These are phyloP conservation scores for Scheffersomyces parashehatae DNA, from an alignment of 1,139 yeast species.

Conservation along the genomic window DNA sequence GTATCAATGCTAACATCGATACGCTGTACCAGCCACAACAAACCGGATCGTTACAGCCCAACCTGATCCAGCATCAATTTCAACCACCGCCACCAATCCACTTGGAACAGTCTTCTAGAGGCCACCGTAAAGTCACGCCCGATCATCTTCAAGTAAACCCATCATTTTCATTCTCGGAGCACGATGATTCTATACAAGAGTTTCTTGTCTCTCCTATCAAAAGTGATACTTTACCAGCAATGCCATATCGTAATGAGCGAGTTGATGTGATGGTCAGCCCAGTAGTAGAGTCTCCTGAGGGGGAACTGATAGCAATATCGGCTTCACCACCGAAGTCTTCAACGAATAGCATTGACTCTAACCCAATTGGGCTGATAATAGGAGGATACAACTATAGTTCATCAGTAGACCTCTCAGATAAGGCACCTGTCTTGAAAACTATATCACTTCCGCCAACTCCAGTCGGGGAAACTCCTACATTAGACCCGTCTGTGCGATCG, in stretches of 20 bases:
- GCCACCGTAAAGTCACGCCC: too few relatives aligned
- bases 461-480: too few relatives aligned
- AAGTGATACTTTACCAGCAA: constrained; percentile 4
- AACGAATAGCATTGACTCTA: constrained; percentile 15
- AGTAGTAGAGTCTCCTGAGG: constrained; percentile 10
- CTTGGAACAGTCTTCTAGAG: too few relatives aligned
- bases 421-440: neutral
- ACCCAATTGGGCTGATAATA: constrained; percentile 30
- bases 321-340: constrained; percentile 6
- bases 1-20: too few relatives aligned
- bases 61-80: too few relatives aligned
- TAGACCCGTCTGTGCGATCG: too few relatives aligned
- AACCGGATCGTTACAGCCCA: too few relatives aligned
- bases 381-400: constrained; percentile 33
- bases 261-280: constrained; percentile 10
- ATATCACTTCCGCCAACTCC: neutral
- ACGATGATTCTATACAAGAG: constrained; percentile 27
- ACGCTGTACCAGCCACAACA: too few relatives aligned
- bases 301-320: constrained; percentile 3
- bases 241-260: constrained; percentile 2
- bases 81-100: too few relatives aligned
- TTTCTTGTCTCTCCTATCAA: constrained; percentile 22
- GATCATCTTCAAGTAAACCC: neutral
- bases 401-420: constrained; percentile 16
- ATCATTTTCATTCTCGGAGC: constrained; percentile 26